These are phyloP conservation scores for Paecilomyces formosus DNA, from an alignment of 2,329 filamentous ascomycete species.

Conservation along the genomic window DNA sequence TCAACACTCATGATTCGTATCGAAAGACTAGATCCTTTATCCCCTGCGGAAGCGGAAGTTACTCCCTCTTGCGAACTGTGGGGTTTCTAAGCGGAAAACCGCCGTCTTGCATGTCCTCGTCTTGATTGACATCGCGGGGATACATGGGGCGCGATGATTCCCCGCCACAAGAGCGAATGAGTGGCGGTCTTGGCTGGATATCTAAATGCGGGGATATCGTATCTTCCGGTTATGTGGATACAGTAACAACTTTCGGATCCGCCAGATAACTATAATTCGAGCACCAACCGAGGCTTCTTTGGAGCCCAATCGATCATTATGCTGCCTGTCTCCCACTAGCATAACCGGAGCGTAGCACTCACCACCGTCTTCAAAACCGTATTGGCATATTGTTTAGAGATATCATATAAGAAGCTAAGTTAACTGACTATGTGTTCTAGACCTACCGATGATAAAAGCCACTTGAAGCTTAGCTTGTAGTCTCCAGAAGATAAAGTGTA, in stretches of 20 bases:
- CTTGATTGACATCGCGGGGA: neutral
- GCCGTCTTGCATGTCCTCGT: neutral
- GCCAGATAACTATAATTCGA: neutral
- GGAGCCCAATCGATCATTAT: too few relatives aligned
- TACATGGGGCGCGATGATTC: neutral
- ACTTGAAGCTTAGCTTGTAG: neutral
- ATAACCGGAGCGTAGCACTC: too few relatives aligned
- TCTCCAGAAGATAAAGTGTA: neutral
- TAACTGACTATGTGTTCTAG: neutral
- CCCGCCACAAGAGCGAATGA: neutral
- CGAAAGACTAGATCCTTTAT: neutral
- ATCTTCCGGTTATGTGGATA: neutral
- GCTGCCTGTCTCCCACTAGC: too few relatives aligned
- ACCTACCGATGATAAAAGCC: neutral
- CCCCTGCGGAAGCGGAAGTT: neutral
- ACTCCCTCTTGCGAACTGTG: neutral
- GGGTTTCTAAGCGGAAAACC: neutral
- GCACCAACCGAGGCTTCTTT: too few relatives aligned
- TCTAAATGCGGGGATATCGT: neutral
- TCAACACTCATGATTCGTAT: neutral
- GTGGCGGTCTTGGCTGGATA: neutral
- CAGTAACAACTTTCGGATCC: neutral
- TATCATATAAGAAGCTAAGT: neutral
- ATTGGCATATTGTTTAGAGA: neutral
- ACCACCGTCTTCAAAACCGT: neutral